Percentiles rank a stretch among this genome's conserved stretches.
phyloP scores from a whole-genome alignment of 2,329 filamentous ascomycete species.

The Diplodia corticola region DNA sequence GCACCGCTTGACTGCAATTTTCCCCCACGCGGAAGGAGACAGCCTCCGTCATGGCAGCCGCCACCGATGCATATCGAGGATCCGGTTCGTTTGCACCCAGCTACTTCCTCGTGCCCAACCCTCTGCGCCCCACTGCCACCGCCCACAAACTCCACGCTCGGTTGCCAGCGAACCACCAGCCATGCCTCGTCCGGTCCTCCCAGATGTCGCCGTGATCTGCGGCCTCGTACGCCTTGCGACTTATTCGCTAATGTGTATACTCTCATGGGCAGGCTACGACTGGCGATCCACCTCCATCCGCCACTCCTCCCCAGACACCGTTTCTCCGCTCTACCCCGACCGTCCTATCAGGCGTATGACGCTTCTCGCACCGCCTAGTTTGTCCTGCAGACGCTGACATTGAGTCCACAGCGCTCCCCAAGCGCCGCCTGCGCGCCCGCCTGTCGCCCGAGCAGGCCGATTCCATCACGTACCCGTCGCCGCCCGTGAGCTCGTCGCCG shows the following conservation, averaged over 20 bases:
- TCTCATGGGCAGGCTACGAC: slow-evolving; percentile 40
- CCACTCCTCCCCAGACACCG: slow-evolving; percentile 60
- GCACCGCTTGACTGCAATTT: slow-evolving; percentile 5
- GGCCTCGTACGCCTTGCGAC: slow-evolving; percentile 25
- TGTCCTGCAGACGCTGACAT: slow-evolving; percentile 14
- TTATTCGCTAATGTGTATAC: slow-evolving; percentile 23
- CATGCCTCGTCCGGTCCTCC: slow-evolving; percentile 26
- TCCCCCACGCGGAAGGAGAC: slow-evolving; percentile 6
- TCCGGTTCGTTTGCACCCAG: slow-evolving; percentile 37
- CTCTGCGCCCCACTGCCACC: slow-evolving; percentile 24
- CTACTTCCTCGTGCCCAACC: slow-evolving; percentile 22
- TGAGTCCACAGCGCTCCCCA: slow-evolving; percentile 68
- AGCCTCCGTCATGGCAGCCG: slow-evolving; percentile 39
- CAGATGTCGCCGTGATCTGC: slow-evolving; percentile 36
- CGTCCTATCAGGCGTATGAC: slow-evolving; percentile 70
- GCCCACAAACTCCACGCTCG: slow-evolving; percentile 28
- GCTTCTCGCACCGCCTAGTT: slow-evolving; percentile 15
- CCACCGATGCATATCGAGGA: slow-evolving; percentile 33
- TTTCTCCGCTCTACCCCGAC: slow-evolving; percentile 80
- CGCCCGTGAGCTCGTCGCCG: slow-evolving; percentile 68
- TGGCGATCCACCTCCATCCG: slow-evolving; percentile 40
- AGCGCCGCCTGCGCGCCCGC: slow-evolving; percentile 81
- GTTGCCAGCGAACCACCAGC: slow-evolving; percentile 24
- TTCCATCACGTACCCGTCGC: slow-evolving; percentile 77
- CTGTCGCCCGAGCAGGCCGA: slow-evolving; percentile 82